Evolutionary conservation across 192 early-diverging fungal species (phyloP).

Genomic region (Coemansia sp.): DNA sequence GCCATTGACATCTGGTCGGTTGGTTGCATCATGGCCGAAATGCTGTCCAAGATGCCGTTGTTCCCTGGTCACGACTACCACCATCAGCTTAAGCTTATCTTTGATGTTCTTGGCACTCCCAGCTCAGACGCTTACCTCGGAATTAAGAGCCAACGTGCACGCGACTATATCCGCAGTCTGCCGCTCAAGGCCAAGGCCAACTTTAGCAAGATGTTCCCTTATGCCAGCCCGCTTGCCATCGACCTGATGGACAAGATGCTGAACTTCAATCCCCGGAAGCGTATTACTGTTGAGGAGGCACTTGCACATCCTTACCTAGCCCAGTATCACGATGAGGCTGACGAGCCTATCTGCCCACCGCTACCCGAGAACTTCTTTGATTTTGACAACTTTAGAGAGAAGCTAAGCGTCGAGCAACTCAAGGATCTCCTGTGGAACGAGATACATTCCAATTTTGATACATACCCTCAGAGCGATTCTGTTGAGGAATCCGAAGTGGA

Average conservation of each 20-base stretch:
- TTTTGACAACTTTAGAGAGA: conserved; percentile 84
- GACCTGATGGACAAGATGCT: conserved; percentile 87
- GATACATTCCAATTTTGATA: conserved; percentile 38
- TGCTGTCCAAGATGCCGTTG: conserved; percentile 76
- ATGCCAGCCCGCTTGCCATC: conserved; percentile 82
- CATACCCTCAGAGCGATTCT: conserved; percentile 28
- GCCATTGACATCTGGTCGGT: conserved; percentile 95
- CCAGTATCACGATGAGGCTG: conserved; percentile 66
- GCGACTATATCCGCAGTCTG: conserved; percentile 88
- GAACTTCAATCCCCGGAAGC: conserved; percentile 78
- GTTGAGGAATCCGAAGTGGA: conserved; percentile 14
- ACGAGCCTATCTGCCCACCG: conserved; percentile 70
- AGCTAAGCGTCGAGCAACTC: conserved; percentile 75
- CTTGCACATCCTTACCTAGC: conserved; percentile 88
- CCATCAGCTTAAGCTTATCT: conserved; percentile 93
- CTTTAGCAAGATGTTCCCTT: conserved; percentile 80
- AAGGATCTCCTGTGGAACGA: conserved; percentile 59
- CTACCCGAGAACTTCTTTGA: conserved; percentile 79
- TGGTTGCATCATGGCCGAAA: conserved; percentile 85
- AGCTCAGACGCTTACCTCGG: conserved; percentile 81
- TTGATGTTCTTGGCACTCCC: conserved; percentile 97
- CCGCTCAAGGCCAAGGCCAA: conserved; percentile 84
- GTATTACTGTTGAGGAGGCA: conserved; percentile 90
- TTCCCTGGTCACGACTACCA: conserved; percentile 90
- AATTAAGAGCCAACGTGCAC: conserved; percentile 78